Evolutionary conservation across 78 protist species (phyloP).

Genomic region (Parvularia atlantis): DNA sequence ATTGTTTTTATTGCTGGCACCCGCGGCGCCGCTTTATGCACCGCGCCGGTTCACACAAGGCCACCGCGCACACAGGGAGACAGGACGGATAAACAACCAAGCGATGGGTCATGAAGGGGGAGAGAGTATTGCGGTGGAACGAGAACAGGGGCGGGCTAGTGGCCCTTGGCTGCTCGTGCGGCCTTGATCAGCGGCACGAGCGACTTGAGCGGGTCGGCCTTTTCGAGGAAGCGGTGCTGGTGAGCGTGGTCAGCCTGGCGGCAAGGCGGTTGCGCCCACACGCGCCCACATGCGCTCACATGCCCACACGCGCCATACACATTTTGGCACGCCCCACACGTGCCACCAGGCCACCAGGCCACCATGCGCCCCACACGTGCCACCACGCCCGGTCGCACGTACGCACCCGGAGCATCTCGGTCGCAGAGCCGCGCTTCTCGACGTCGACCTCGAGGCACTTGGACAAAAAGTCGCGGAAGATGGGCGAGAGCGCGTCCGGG

Average conservation of each 20-base stretch:
- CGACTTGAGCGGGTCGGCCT: constrained; percentile 21
- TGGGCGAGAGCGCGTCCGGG: constrained; percentile 45
- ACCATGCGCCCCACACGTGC: not conserved
- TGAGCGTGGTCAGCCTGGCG: not conserved
- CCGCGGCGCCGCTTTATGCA: too few relatives aligned
- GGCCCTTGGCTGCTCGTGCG: too few relatives aligned
- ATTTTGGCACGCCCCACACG: not conserved
- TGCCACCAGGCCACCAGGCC: not conserved
- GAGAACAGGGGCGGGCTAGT: too few relatives aligned
- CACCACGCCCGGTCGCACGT: too few relatives aligned
- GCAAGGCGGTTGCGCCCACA: not conserved
- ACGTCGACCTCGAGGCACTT: constrained; percentile 61
- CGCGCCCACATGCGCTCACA: not conserved
- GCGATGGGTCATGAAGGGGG: too few relatives aligned
- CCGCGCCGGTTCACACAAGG: too few relatives aligned
- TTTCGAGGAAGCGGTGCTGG: constrained; percentile 44
- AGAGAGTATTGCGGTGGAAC: too few relatives aligned
- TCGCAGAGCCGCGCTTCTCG: constrained; percentile 35
- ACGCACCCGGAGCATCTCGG: constrained; percentile 22
- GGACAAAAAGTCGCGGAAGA: constrained; percentile 60
- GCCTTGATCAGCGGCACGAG: constrained; percentile 28
- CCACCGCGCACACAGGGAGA: too few relatives aligned
- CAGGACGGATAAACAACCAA: too few relatives aligned
- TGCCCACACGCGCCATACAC: not conserved
- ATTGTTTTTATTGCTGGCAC: too few relatives aligned